phyloP scores from a whole-genome alignment of 2,329 filamentous ascomycete species.

The Xylariaceae sp. region DNA sequence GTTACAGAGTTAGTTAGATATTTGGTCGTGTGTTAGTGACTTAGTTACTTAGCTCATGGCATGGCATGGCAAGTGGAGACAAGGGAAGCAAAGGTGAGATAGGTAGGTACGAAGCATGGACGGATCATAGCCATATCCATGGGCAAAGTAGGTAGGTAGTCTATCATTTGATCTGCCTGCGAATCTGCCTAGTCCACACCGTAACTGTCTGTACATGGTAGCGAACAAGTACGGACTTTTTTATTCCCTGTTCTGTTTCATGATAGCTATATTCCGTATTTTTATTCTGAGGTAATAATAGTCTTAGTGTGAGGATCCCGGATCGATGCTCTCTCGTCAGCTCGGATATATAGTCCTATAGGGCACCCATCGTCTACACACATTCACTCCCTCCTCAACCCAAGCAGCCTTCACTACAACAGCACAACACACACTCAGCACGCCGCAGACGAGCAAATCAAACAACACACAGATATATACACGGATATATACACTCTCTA shows the following conservation, averaged over 20 bases:
- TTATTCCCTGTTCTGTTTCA: background rate
- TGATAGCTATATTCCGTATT: background rate
- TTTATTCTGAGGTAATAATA: background rate
- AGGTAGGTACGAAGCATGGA: too few species aligned
- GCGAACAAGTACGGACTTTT: background rate
- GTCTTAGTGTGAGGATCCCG: background rate
- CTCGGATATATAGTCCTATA: conserved; percentile 19
- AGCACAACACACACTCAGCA: too few species aligned
- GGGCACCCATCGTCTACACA: conserved; percentile 3
- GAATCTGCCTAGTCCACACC: background rate
- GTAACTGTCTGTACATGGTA: background rate
- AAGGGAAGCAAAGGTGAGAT: too few species aligned
- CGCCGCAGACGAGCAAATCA: background rate
- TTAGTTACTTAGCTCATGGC: too few species aligned
- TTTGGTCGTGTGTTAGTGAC: too few species aligned
- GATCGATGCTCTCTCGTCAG: background rate
- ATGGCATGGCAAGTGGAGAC: too few species aligned
- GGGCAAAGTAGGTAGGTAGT: conserved; percentile 4
- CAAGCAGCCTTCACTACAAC: background rate
- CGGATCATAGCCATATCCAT: too few species aligned
- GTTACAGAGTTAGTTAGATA: too few species aligned
- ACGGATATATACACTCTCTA: background rate
- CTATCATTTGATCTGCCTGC: background rate
- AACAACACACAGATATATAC: background rate
- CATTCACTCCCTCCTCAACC: background rate